Conservation (phyloP, 2,329 filamentous ascomycete species). For the Aphanoascus verrucosus region DNA sequence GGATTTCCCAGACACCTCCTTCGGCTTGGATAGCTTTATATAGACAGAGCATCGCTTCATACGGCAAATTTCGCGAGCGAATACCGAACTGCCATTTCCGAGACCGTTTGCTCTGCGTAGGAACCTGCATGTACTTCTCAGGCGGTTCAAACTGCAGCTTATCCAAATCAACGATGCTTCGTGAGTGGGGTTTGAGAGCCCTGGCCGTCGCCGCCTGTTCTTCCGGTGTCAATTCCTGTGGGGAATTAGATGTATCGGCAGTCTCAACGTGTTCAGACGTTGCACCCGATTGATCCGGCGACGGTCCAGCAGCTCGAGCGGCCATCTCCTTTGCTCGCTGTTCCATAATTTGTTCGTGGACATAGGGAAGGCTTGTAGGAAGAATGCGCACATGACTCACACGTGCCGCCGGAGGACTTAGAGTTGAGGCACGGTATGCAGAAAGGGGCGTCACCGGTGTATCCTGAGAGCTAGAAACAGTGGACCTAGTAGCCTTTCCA, state of each 20-base stretch:
- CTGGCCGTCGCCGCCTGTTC: conserved; percentile 73
- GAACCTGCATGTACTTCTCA: conserved; percentile 44
- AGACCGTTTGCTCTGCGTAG: conserved; percentile 47
- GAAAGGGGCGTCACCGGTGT: conserved; percentile 10
- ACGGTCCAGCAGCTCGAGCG: conserved; percentile 36
- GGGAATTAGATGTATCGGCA: background rate
- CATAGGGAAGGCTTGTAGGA: conserved; percentile 79
- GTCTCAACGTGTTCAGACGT: background rate
- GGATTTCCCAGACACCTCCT: conserved; percentile 73
- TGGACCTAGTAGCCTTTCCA: background rate
- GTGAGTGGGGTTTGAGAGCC: conserved; percentile 74
- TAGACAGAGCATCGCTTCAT: conserved; percentile 88
- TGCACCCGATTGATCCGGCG: conserved; percentile 17
- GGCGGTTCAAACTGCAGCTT: conserved; percentile 47
- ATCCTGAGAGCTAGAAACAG: background rate
- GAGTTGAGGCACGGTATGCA: background rate
- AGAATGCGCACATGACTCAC: conserved; percentile 83
- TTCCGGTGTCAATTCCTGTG: conserved; percentile 39
- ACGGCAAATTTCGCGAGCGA: conserved; percentile 81
- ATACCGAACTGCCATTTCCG: conserved; percentile 98
- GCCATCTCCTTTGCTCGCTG: conserved; percentile 29
- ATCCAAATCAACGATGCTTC: conserved; percentile 59
- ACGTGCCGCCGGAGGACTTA: conserved; percentile 31
- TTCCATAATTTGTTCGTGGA: conserved; percentile 85
- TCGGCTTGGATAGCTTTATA: conserved; percentile 84